Base-by-base conservation (phyloP, 139 green algal genomes). In the Coccomyxa sp. region DNA sequence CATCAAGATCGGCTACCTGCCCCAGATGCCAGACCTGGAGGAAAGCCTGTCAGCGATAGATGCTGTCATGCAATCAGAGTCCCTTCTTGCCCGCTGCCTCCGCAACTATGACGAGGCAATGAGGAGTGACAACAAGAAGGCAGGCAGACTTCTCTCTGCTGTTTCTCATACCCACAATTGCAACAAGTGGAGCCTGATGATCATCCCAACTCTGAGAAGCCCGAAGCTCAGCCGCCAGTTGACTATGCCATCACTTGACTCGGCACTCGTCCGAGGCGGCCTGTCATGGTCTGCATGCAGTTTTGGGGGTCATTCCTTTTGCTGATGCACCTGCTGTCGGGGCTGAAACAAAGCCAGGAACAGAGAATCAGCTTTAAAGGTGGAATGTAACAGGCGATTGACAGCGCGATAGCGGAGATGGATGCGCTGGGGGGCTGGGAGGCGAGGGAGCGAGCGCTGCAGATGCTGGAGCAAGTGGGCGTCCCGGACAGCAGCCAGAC, bases 1-100 rank as follows among this genome's bases (percentile, higher is more conserved):
- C 14, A 78, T 88, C 10, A 81, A 68, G 14, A 78, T 94, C 11
- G 91, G 88, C 25, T 95, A 88, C 81, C 81, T 93, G 32, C 68
- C 89, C 0, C 91, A 95, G 85, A 87, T 90, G 38, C 90, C 87
- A 57, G 32, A 76, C n/a, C 79, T 91, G 71, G 67, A 82, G 67
- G 77, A 82, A 58, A 58, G 58, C 77, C 77, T 67, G 45, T 83
- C 81, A 23, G 78, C 82, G 68, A 58, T 88, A 27, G 78, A 88
- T 77, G 82, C 82, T 59, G 77, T 88, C 0, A 32, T 88, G 45
- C 45, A 85, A 25, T 86, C 85, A 76, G 85, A 81, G 38, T 83
- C 82, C 18, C 63, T 66, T 18, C 32, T 85, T 18, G 82, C 71
- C 31, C 58, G 71, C 16, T 63, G 58, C 32, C 58, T 82, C 21